A percentile compares a stretch with the other conserved stretches of the same genome.
phyloP scores from a whole-genome alignment of 2,329 filamentous ascomycete genomes.

The Aureobasidium sp. region DNA sequence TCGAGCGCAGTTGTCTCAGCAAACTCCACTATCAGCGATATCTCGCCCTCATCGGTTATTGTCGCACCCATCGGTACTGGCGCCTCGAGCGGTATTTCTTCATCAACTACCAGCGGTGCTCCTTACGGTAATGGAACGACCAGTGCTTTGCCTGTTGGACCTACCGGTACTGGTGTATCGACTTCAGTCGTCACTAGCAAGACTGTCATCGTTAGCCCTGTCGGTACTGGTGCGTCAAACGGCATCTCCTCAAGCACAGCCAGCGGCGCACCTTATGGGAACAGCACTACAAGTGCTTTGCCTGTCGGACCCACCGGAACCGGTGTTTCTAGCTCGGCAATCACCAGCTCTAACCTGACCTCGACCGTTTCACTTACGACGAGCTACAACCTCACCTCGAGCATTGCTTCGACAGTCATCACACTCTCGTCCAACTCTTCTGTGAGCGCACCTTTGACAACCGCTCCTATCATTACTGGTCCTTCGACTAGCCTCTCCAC shows the following conservation, averaged over 20 bases:
- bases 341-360: background rate
- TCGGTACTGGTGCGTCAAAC: background rate
- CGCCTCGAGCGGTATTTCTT: background rate
- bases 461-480: slow-evolving; percentile 2
- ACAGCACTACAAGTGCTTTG: background rate
- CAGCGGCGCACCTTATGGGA: background rate
- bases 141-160: background rate
- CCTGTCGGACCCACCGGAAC: slow-evolving; percentile 8
- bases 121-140: background rate
- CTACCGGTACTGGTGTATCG: background rate
- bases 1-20: background rate
- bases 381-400: slow-evolving; percentile 4
- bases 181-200: background rate
- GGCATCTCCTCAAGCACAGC: background rate
- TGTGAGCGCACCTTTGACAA: background rate
- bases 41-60: background rate
- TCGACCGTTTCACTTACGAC: background rate
- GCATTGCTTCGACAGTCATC: background rate
- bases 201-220: background rate
- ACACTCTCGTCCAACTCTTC: background rate
- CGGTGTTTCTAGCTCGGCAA: background rate
- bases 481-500: background rate
- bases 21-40: background rate
- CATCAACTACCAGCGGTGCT: background rate
- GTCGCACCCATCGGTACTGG: background rate